Conservation (phyloP, 2,329 filamentous ascomycete genomes). For the Beauveria varroae region DNA sequence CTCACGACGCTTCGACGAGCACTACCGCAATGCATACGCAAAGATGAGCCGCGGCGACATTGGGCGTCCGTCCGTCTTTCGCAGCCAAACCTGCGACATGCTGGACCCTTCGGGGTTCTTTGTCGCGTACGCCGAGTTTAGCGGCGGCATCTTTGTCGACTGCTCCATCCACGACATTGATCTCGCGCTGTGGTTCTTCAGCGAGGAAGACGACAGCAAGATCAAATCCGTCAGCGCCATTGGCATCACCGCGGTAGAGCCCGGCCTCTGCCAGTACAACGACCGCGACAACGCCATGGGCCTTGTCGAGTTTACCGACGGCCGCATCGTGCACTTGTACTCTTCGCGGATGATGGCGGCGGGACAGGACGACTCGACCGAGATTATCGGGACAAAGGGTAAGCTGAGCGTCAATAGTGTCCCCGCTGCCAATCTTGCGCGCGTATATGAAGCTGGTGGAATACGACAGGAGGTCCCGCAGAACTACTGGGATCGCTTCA, state of each 20-base stretch:
- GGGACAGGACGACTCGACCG: not conserved
- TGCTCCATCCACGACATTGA: conserved; percentile 62
- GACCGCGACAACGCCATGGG: not conserved
- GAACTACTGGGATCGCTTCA: not conserved
- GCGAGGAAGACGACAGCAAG: conserved; percentile 38
- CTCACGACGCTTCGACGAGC: conserved; percentile 49
- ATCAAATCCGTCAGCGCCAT: conserved; percentile 15
- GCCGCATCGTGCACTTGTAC: not conserved
- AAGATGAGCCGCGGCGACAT: conserved; percentile 48
- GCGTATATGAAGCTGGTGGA: not conserved
- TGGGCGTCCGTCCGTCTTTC: conserved; percentile 53
- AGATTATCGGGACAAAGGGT: not conserved
- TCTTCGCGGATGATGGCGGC: not conserved
- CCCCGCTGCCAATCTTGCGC: not conserved
- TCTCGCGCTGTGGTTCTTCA: conserved; percentile 27
- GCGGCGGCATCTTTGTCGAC: conserved; percentile 64
- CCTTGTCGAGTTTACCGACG: not conserved
- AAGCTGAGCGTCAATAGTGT: not conserved
- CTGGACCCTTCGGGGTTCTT: conserved; percentile 61
- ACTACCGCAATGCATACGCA: conserved; percentile 53
- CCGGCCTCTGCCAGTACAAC: not conserved
- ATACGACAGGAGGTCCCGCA: not conserved
- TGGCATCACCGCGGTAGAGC: not conserved
- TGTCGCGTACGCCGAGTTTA: conserved; percentile 56
- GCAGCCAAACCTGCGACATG: conserved; percentile 62